Evolutionary conservation across 1,139 yeast genomes (phyloP), one percentile per base, ranked within the genome.

Genomic region (Keqinozyma sinolaborantium): DNA sequence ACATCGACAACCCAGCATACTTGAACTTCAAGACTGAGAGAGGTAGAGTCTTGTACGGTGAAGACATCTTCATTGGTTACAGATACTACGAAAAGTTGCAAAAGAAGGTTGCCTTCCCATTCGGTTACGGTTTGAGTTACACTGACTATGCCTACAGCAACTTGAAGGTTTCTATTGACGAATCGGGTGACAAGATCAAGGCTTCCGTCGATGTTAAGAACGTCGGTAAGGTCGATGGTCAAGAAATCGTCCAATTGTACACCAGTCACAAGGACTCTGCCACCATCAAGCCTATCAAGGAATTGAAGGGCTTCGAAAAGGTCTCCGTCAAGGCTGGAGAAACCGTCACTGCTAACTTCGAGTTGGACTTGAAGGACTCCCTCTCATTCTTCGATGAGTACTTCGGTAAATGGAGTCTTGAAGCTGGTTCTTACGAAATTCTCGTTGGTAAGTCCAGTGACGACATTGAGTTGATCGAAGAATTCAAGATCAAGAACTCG

Each of bases 71-170:
- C 49, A 70, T 77, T 36, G 83, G 83, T 16, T 76, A 78, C 56
- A 62, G 75, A 43, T 74, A 59, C 55, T 78, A 75, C 48, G 83
- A 77, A 48, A 69, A 67, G 48, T 38, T 61, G 16, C 63, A 65
- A 39, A 60, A 50, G 30, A 55, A 58, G 18, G 76, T 71, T 16
- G 61, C 70, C 26, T 76, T 69, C 59, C 77, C 82, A 29, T 78
- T 78, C 51, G 83, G 83, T n/a, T 64, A 53, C 44, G 83, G 83
- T 13, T 60, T 77, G 32, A 74, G 82, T 2, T 78, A 76, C 51
- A 67, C 82, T 5, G 40, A 55, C 2, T 77, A 73, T 44, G 54
- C 47, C 11, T 35, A 44, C 25, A 31, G 38, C 10, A 30, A 37
- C 16, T 34, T 45, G 21, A 32, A 35, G 13, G 45, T 51, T 8